Percentiles rank a stretch among this genome's conserved stretches.
Conservation (phyloP, 495 filamentous ascomycete genomes). For the Xylaria venustula region DNA sequence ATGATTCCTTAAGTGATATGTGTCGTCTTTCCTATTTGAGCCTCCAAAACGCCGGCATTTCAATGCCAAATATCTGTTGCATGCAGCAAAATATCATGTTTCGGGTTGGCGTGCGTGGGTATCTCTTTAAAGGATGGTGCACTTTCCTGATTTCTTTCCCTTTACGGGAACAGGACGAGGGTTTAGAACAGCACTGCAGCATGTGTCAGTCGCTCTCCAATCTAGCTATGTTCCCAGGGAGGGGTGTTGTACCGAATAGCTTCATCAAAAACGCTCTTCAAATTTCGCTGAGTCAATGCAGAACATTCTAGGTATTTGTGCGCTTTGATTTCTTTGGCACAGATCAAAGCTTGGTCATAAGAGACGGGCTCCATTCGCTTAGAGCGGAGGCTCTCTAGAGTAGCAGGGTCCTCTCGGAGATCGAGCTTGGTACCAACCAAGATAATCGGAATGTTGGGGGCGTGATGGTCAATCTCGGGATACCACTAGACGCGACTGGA, state of each 20-base stretch:
- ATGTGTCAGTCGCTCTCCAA: conserved; percentile 13
- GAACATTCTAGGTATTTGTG: conserved; percentile 97
- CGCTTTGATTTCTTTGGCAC: conserved; percentile 89
- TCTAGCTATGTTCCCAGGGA: background rate
- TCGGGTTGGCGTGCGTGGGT: background rate
- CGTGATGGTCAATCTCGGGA: conserved; percentile 95
- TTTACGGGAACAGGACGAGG: conserved; percentile 64
- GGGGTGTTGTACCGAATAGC: conserved; percentile 72
- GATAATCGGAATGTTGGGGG: conserved; percentile 93
- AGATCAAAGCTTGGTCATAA: conserved; percentile 80
- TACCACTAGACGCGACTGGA: conserved; percentile 64
- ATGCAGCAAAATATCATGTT: conserved; percentile 24
- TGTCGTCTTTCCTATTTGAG: conserved; percentile 34
- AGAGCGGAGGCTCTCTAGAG: conserved; percentile 69
- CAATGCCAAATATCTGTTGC: conserved; percentile 29
- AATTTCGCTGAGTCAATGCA: conserved; percentile 89
- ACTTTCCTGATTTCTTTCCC: conserved; percentile 62
- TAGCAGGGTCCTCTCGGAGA: conserved; percentile 85
- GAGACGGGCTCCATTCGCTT: conserved; percentile 90
- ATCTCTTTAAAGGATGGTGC: conserved; percentile 71
- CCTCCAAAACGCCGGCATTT: conserved; percentile 32
- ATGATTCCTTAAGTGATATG: conserved; percentile 25
- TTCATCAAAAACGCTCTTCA: conserved; percentile 98
- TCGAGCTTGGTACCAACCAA: conserved; percentile 97
- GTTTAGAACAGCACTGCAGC: conserved; percentile 73